Evolutionary conservation across 352 stramenopile genomes (phyloP).

Genomic region (Globisporangium abappressorium): DNA sequence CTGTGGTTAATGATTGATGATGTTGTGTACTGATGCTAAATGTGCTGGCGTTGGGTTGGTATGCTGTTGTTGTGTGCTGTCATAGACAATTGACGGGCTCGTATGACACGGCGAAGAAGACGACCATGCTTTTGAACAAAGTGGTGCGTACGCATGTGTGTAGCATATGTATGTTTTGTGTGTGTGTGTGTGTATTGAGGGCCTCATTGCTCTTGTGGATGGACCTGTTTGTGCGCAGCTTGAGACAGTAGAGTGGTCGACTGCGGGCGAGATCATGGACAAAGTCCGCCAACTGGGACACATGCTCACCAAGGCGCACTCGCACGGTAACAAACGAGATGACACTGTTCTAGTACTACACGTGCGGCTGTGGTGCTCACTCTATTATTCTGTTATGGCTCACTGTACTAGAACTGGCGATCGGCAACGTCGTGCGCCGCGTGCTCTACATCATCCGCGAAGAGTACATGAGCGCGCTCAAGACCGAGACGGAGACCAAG

Average conservation of each 20-base stretch:
- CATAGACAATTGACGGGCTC: conserved; percentile 65
- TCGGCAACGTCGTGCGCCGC: conserved; percentile 87
- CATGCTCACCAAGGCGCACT: conserved; percentile 81
- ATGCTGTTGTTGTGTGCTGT: neutral
- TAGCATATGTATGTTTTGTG: neutral
- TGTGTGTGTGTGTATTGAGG: neutral
- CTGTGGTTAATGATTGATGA: conserved; percentile 5
- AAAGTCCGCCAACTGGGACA: conserved; percentile 77
- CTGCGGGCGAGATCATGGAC: conserved; percentile 78
- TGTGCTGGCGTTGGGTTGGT: neutral
- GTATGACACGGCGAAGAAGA: conserved; percentile 80
- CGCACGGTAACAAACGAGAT: conserved; percentile 35
- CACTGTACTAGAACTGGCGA: conserved; percentile 59
- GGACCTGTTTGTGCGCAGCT: conserved; percentile 30
- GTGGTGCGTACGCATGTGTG: conserved; percentile 38
- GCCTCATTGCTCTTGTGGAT: conserved; percentile 1
- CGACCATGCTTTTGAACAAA: conserved; percentile 65
- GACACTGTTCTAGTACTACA: neutral
- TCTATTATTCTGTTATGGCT: neutral
- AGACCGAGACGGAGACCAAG: conserved; percentile 32
- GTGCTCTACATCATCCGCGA: conserved; percentile 90
- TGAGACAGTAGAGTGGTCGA: conserved; percentile 77
- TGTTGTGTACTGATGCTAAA: neutral
- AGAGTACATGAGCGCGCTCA: conserved; percentile 77
- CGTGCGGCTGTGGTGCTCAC: neutral